Base-by-base conservation (phyloP, 352 stramenopile genomes). In the Pythium vanterpoolii region DNA sequence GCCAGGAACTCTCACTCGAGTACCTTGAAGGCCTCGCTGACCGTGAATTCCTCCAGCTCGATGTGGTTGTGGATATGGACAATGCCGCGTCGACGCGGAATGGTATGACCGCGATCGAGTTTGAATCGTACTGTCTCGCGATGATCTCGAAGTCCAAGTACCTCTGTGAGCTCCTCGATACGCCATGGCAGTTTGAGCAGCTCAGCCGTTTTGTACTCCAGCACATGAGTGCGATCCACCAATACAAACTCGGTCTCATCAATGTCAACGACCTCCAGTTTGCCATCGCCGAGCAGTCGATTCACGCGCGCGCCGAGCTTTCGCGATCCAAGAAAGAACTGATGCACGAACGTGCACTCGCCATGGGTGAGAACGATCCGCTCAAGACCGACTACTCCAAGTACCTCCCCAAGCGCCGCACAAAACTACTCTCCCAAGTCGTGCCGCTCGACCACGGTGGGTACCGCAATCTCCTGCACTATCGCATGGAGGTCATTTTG, bases 351-450 rank as follows among this genome's bases (percentile, higher is more conserved):
- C 77, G 86, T 1, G 90, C 92, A 1, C 62, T 97, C 5, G 80
- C 87, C 0, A 96, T 96, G 83, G 92, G 92, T 13, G 80, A 91
- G 45, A 95, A 97, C 52, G 92, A 98, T 42, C 87, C 90, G 0
- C 65, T 96, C 11, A 98, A 97, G 68, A 84, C 89, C 1, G 89
- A 98, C 62, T 98, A 98, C 63, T 93, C 85, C 11, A 95, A 92
- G 62, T 97, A 97, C 36, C 60, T 98, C 1, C 76, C 75, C 16
- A 88, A 87, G 52, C 74, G 85, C 4, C 68, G 76, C 38, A 67
- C 72, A 1, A 88, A 87, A 45, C 42, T 91, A 19, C 56, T 94
- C 9, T 96, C 85, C 5, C 93, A 95, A 39, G 88, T 96, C 4
- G 81, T 96, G 8, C 87, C 89, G 8, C 65, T 98, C 26, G 79